These are phyloP conservation scores for Basidiobolus meristosporus DNA, from an alignment of 371 early-diverging fungal species.

Conservation along the genomic window DNA sequence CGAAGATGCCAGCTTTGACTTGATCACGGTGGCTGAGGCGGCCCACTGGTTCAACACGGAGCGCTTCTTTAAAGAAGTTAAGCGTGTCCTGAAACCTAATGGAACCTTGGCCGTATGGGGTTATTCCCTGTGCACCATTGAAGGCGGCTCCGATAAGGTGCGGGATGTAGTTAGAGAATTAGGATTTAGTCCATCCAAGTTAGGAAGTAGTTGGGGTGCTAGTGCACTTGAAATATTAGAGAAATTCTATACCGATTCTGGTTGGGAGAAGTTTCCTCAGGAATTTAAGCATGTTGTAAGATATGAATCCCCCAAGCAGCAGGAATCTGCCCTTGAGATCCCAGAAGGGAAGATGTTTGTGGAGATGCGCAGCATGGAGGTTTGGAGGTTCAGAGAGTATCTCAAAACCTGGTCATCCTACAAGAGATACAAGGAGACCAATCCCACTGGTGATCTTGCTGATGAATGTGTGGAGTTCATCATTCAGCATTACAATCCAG, in stretches of 20 bases:
- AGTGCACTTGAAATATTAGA: too few species aligned
- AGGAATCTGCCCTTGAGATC: too few species aligned
- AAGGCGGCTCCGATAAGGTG: too few species aligned
- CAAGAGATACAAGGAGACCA: slow-evolving; percentile 17
- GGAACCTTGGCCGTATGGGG: slow-evolving; percentile 48
- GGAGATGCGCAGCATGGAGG: neutral
- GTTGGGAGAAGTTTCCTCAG: too few species aligned
- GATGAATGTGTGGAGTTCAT: neutral
- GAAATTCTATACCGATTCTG: too few species aligned
- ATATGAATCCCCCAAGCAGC: too few species aligned
- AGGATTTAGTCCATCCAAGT: too few species aligned
- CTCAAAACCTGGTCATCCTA: slow-evolving; percentile 32
- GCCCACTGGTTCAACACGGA: slow-evolving; percentile 46
- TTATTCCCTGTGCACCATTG: slow-evolving; percentile 8
- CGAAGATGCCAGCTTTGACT: slow-evolving; percentile 16
- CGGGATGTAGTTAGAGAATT: too few species aligned
- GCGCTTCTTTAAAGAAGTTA: slow-evolving; percentile 28
- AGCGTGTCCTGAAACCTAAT: slow-evolving; percentile 35
- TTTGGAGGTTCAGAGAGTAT: slow-evolving; percentile 5
- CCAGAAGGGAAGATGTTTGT: neutral
- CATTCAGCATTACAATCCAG: too few species aligned
- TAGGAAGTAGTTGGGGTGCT: too few species aligned
- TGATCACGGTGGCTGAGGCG: slow-evolving; percentile 33
- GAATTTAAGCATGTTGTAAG: too few species aligned
- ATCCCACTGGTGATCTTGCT: slow-evolving; percentile 3